Evolutionary conservation across 352 stramenopile species (phyloP).

Genomic region (Phytophthora hybrid): DNA sequence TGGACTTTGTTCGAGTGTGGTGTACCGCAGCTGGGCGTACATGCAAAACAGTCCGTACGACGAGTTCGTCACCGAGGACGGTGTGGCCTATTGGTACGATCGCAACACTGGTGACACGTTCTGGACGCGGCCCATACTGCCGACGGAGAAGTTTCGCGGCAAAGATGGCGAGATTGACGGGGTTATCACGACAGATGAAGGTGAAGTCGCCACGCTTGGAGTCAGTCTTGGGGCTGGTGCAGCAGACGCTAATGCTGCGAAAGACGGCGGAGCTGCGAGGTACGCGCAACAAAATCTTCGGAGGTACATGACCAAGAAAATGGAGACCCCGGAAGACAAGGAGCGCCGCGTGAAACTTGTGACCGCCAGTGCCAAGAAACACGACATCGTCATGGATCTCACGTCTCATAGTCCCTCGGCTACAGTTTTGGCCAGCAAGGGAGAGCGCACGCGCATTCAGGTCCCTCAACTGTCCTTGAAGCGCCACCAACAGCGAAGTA

Average conservation of each 20-base stretch:
- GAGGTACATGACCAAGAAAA: conserved; percentile 88
- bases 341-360: conserved; percentile 64
- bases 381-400: conserved; percentile 61
- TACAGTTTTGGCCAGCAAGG: conserved; percentile 16
- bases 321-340: conserved; percentile 77
- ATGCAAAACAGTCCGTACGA: conserved; percentile 87
- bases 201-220: conserved; percentile 78
- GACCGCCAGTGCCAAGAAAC: conserved; percentile 67
- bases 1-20: conserved; percentile 82
- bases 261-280: conserved; percentile 40
- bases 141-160: conserved; percentile 76
- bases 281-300: conserved; percentile 80
- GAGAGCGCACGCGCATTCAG: conserved; percentile 58
- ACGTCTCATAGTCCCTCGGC: conserved; percentile 1
- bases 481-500: conserved; percentile 22
- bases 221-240: conserved; percentile 46
- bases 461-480: conserved; percentile 65
- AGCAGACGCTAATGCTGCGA: conserved; percentile 31
- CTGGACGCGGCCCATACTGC: conserved; percentile 89
- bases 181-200: conserved; percentile 74
- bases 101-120: conserved; percentile 88
- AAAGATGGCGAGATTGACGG: conserved; percentile 86
- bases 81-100: conserved; percentile 93
- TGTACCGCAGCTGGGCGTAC: conserved; percentile 95
- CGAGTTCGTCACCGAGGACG: conserved; percentile 92